Conservation (phyloP, 352 stramenopile species). For the Globisporangium echinulatum region DNA sequence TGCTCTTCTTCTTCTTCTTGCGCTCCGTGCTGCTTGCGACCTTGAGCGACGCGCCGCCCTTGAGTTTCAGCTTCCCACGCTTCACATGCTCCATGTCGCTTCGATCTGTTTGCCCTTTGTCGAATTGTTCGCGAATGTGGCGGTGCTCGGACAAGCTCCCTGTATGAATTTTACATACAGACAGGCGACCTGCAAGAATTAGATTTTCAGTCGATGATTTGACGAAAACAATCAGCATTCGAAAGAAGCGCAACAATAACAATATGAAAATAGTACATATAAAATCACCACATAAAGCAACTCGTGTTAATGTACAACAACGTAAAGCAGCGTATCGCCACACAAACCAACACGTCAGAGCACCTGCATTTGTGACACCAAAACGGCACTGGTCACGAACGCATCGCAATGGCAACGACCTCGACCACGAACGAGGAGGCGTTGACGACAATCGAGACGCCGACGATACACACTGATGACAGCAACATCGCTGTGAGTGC, state of each 20-base stretch:
- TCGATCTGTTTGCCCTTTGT: background rate
- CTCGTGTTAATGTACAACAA: too few species aligned
- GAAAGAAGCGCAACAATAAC: too few species aligned
- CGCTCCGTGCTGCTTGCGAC: conserved; percentile 41
- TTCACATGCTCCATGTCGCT: conserved; percentile 70
- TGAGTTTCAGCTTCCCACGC: conserved; percentile 81
- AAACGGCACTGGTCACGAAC: conserved; percentile 4
- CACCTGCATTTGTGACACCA: background rate
- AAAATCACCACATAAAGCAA: too few species aligned
- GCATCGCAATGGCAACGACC: background rate
- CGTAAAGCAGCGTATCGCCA: too few species aligned
- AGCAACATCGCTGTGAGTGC: background rate
- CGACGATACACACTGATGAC: background rate
- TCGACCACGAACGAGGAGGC: background rate
- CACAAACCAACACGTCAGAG: too few species aligned
- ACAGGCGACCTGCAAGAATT: too few species aligned
- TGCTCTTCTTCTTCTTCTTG: conserved; percentile 44
- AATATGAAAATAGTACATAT: too few species aligned
- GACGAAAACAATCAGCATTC: too few species aligned
- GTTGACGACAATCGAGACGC: background rate
- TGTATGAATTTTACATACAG: too few species aligned
- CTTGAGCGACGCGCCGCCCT: conserved; percentile 59
- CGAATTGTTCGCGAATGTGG: background rate
- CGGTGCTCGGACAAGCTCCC: too few species aligned
- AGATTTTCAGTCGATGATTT: too few species aligned